Base-by-base conservation (phyloP, 2,329 filamentous ascomycete species). In the Penicillium sp. region DNA sequence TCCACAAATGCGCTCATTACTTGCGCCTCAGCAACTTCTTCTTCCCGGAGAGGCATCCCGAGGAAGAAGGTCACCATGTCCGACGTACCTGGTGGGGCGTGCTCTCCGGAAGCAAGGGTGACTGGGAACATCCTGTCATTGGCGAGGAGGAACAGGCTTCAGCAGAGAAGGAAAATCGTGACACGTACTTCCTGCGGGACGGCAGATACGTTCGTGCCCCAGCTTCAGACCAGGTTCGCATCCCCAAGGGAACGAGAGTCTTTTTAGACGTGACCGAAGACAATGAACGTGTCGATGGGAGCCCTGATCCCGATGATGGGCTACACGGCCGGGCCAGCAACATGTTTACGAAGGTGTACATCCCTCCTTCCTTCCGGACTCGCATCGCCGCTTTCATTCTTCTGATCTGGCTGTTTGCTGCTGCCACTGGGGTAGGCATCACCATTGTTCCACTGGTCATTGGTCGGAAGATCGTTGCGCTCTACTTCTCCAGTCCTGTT, bases 331-430 rank as follows among this genome's bases (percentile, higher is more conserved):
- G 81, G 23, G 71, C 70, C 40, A 80, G 79, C 48, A 70, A 74
- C 22, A 77, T 82, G 64, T 89, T 87, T 63, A 78, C 84, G 54
- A 76, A 82, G 47, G 85, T 90, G 16, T 93, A 90, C 60, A 73
- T 97, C 14, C 93, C 93, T 6, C 90, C 93, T 0, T 80, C 81
- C 69, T 97, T 98, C 73, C 80, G 85, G 8, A 62, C 82, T 22
- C 82, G 94, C 44, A 83, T 97, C 49, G 86, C 85, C 42, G 71
- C 87, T 3, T 97, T 98, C 69, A 89, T 97, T 55, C 70, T 93
- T 45, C 83, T 86, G 40, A 88, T 98, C 54, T 98, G 93, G 93
- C 65, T 89, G 27, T 97, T 98, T 69, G 91, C 91, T 16, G 90
- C 91, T 4, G 75, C 85, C 10, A 94, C 88, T 0, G 93, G 93